Percentiles rank a stretch among this genome's conserved stretches.
Evolutionary conservation across 2,329 filamentous ascomycete genomes (phyloP).

Genomic region (Fusarium sambucinum): DNA sequence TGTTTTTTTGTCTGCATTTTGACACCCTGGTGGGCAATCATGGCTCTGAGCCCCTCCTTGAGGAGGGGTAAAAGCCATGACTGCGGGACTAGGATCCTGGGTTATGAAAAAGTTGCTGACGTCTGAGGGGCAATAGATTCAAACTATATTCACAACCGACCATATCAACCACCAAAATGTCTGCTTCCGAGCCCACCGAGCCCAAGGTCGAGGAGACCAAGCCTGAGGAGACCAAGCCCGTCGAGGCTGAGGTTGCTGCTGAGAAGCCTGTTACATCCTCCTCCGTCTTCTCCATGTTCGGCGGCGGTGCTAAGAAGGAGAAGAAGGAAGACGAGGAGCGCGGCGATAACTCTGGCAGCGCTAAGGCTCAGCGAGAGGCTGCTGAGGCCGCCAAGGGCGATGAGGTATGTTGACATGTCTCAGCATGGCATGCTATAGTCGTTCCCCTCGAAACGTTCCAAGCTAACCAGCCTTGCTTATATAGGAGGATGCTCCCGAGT

Average conservation of each 20-base stretch:
- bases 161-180: slow-evolving; percentile 56
- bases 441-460: slow-evolving; percentile 3
- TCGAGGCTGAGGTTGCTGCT: slow-evolving; percentile 38
- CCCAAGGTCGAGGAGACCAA: slow-evolving; percentile 67
- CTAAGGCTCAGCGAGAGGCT: slow-evolving; percentile 79
- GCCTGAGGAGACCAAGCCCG: slow-evolving; percentile 47
- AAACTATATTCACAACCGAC: slow-evolving; percentile 28
- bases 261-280: slow-evolving; percentile 66
- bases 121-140: slow-evolving; percentile 29
- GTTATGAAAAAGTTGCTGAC: slow-evolving; percentile 33
- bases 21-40: slow-evolving; percentile 22
- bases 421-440: slow-evolving; percentile 22
- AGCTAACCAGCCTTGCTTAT: slow-evolving; percentile 18
- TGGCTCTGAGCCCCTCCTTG: slow-evolving; percentile 37
- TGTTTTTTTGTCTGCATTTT: slow-evolving; percentile 3
- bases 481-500: slow-evolving; percentile 81
- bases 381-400: slow-evolving; percentile 69
- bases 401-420: slow-evolving; percentile 61
- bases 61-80: slow-evolving; percentile 43
- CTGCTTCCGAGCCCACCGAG: slow-evolving; percentile 63
- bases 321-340: slow-evolving; percentile 86
- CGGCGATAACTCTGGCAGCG: slow-evolving; percentile 88
- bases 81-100: slow-evolving; percentile 31
- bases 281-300: slow-evolving; percentile 97
- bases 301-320: slow-evolving; percentile 96